phyloP scores from a whole-genome alignment of 768 basidiomycete genomes.

The Termitomyces sp. region DNA sequence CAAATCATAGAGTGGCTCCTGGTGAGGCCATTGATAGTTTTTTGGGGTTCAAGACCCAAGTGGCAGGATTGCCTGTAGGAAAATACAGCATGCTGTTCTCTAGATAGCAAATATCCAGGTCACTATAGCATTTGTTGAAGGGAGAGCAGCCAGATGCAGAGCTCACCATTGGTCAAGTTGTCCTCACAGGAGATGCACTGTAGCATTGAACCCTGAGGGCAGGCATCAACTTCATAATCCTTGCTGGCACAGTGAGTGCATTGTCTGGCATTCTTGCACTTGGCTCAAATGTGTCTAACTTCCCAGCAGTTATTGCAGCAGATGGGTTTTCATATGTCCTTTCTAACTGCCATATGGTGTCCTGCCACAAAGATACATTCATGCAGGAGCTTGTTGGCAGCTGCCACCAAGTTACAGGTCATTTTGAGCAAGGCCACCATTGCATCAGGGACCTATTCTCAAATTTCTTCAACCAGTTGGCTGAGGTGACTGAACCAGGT shows the following conservation, averaged over 20 bases:
- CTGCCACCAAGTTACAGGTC: neutral
- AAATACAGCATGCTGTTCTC: too few species aligned
- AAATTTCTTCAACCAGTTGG: neutral
- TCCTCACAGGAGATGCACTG: neutral
- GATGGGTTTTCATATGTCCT: neutral
- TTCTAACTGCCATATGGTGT: neutral
- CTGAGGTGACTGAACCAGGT: neutral
- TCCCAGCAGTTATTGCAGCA: too few species aligned
- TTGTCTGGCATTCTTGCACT: neutral
- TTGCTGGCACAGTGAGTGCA: slow-evolving; percentile 2
- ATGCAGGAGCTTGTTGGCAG: neutral
- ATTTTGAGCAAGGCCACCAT: neutral
- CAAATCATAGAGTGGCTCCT: too few species aligned
- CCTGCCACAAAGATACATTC: neutral
- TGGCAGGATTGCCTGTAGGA: neutral
- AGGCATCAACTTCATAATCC: neutral
- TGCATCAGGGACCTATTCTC: neutral
- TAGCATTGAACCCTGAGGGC: neutral
- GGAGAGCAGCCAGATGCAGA: too few species aligned
- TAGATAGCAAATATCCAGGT: too few species aligned
- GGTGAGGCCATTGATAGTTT: too few species aligned
- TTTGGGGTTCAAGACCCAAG: too few species aligned
- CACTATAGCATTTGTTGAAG: too few species aligned
- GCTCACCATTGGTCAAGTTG: too few species aligned
- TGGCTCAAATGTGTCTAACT: slow-evolving; percentile 1